A percentile compares a stretch with the other conserved stretches of the same genome.
phyloP scores from a whole-genome alignment of 108 stramenopile genomes.

The Schizochytrium sp. region DNA sequence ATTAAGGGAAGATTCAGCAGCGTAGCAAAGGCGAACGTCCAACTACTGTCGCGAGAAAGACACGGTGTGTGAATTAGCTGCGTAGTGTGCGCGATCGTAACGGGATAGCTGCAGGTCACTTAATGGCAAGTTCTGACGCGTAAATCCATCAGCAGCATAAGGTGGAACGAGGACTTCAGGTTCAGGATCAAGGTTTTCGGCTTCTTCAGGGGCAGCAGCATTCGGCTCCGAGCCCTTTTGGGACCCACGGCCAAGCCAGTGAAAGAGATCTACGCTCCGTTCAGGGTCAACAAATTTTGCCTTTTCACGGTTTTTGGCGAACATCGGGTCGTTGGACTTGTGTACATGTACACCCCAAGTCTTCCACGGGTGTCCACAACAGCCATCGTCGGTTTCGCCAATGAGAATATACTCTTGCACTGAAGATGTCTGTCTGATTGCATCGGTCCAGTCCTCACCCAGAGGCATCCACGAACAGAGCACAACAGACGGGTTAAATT shows the following conservation, averaged over 20 bases:
- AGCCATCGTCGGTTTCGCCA: constrained; percentile 48
- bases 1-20: no score
- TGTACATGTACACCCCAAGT: constrained; percentile 55
- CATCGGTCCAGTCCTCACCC: constrained; percentile 46
- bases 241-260: constrained; percentile 18
- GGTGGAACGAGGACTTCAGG: not conserved
- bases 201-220: not conserved
- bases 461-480: constrained; percentile 58
- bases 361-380: constrained; percentile 53
- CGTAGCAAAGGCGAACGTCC: not conserved
- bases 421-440: not conserved
- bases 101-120: constrained; percentile 56
- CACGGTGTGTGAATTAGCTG: constrained; percentile 51
- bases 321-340: constrained; percentile 39
- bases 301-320: constrained; percentile 30
- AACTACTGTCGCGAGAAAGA: not conserved
- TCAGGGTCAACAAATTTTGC: not conserved
- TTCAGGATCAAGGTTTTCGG: not conserved
- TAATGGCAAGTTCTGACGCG: not conserved
- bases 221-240: not conserved
- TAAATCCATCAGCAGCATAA: not conserved
- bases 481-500: not conserved
- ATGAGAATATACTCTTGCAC: constrained; percentile 55
- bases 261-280: constrained; percentile 54
- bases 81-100: constrained; percentile 36